Evolutionary conservation across 2,329 filamentous ascomycete genomes (phyloP), one percentile per base, ranked within the genome.

Genomic region (Sphaerulina musiva): DNA sequence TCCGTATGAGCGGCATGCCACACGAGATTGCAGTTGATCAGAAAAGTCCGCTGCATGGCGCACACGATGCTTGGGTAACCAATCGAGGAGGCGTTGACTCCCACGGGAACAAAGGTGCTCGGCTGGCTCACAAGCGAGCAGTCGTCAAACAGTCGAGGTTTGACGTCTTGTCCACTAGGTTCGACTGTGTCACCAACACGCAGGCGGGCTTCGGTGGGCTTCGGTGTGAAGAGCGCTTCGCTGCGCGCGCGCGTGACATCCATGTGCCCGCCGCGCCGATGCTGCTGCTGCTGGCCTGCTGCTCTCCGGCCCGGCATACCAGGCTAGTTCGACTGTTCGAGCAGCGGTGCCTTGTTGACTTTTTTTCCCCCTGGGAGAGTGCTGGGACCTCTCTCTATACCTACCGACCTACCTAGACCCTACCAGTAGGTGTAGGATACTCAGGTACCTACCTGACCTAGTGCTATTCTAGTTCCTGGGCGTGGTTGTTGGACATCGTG

Each of bases 61-160:
- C 51, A 45, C 31, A 23, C 46, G 29, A 41, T 29, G 17, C 41
- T 36, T 36, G 36, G 26, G 26, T 17, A 10, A 46, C 40, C 50
- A 52, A 46, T 42, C 32, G 53, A 41, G 36, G 17, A 36, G 46
- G 50, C 46, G 20, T 34, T 23, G 32, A 49, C 14, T 36, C 11
- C 32, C 20, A 20, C 20, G 20, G 20, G 20, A 20, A 20, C 20
- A 20, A 20, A 20, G 20, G 20, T 20, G 20, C 20, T 20, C 20
- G 20, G 20, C 20, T 20, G 20, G 2, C 20, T 20, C 20, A 44
- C 53, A 59, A 58, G 53, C 57, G 57, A 58, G 55, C 51, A 46
- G 29, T 55, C 31, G 57, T 62, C 57, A 62, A 62, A 60, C 59
- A 42, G 50, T 57, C 55, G 58, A 53, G 53, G 59, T 62, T 53